phyloP scores from a whole-genome alignment of 1,284 basidiomycete species.

The Cryptococcus hybrid region DNA sequence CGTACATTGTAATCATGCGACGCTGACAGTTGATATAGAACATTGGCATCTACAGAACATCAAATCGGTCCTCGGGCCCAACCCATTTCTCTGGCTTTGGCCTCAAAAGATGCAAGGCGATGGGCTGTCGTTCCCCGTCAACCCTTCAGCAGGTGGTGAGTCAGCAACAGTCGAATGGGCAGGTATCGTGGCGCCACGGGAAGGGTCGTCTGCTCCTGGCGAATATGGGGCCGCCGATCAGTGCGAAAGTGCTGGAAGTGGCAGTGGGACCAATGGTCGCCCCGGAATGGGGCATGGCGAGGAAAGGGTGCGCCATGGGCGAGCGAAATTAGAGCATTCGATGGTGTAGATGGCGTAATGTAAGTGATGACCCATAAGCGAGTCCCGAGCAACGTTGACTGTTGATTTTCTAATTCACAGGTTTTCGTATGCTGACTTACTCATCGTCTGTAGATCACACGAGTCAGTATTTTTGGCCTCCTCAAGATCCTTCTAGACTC shows the following conservation, averaged over 20 bases:
- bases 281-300: slow-evolving; percentile 7
- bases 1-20: too few relatives aligned
- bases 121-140: slow-evolving; percentile 74
- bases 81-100: slow-evolving; percentile 77
- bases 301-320: slow-evolving; percentile 5
- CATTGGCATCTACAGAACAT: slow-evolving; percentile 72
- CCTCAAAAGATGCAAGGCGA: slow-evolving; percentile 60
- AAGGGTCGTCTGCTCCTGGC: slow-evolving; percentile 12
- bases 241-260: slow-evolving; percentile 10
- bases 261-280: slow-evolving; percentile 10
- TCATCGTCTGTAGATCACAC: not conserved
- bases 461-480: slow-evolving; percentile 55
- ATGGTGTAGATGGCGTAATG: slow-evolving; percentile 17
- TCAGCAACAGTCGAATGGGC: slow-evolving; percentile 50
- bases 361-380: slow-evolving; percentile 30
- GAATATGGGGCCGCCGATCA: not conserved
- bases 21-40: slow-evolving; percentile 57
- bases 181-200: slow-evolving; percentile 29
- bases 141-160: slow-evolving; percentile 73
- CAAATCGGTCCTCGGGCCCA: slow-evolving; percentile 70
- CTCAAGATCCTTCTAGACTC: slow-evolving; percentile 51
- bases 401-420: not conserved
- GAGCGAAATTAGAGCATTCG: slow-evolving; percentile 6
- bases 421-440: too few relatives aligned
- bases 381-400: slow-evolving; percentile 7